These are phyloP conservation scores for Picea sitchensis DNA, from an alignment of 75 land plant genomes.

Conservation along the genomic window DNA sequence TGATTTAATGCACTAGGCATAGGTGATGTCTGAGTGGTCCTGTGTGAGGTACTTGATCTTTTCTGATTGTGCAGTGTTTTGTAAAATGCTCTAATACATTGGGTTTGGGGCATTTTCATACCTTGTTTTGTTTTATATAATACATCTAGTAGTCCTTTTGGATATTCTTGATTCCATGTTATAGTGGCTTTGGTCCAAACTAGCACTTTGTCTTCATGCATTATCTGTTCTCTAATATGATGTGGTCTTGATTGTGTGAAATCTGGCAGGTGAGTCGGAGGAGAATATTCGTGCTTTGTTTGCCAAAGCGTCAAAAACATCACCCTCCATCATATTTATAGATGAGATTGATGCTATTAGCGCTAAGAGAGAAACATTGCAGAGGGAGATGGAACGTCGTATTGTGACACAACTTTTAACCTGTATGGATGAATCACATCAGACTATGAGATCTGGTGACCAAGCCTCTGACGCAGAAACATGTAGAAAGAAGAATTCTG, in stretches of 20 bases:
- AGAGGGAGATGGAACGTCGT: slow-evolving; percentile 94
- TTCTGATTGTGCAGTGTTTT: not conserved
- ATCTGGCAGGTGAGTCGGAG: slow-evolving; percentile 79
- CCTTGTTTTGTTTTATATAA: not conserved
- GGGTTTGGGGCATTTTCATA: not conserved
- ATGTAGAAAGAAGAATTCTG: slow-evolving; percentile 23
- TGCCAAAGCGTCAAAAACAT: slow-evolving; percentile 72
- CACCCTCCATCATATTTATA: slow-evolving; percentile 89
- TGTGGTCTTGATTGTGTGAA: not conserved
- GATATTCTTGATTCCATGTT: not conserved
- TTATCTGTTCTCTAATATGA: not conserved
- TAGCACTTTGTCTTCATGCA: not conserved
- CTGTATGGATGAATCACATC: slow-evolving; percentile 89
- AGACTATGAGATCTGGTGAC: slow-evolving; percentile 16
- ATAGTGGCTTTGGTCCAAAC: not conserved
- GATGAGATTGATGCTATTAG: slow-evolving; percentile 97
- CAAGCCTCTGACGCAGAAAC: slow-evolving; percentile 20
- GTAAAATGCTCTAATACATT: not conserved
- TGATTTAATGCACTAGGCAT: no score
- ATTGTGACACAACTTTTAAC: slow-evolving; percentile 96
- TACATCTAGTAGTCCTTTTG: not conserved
- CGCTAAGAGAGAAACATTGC: slow-evolving; percentile 84
- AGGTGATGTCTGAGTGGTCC: not conserved
- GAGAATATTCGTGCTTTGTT: slow-evolving; percentile 84
- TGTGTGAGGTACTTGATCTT: not conserved